Base-by-base conservation (phyloP, 306 rosid genomes). In the Cucumis melo region DNA sequence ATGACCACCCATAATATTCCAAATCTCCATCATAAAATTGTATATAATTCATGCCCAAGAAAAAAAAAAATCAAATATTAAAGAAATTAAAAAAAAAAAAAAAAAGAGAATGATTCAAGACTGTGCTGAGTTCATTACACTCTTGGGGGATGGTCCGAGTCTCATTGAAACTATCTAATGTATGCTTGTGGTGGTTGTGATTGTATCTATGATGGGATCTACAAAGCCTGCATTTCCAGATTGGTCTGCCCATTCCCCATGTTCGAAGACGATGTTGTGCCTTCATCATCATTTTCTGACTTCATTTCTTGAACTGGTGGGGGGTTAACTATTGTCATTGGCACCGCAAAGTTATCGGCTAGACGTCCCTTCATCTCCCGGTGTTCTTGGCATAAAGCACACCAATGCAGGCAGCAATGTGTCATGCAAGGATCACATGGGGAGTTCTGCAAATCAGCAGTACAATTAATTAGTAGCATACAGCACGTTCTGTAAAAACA, bases 311-410 rank as follows among this genome's bases (percentile, higher is more conserved):
- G 99, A 82, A 82, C 62, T 1, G 96, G 96, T 38, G 98, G 98
- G 17, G 96, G 93, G 82, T 89, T 89, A 55, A 92, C 89, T 0
- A 95, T 81, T 0, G 97, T 95, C 97, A 95, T 90, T 23, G 90
- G 89, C 78, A 88, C 80, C 24, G 78, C 89, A 8, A 78, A 38
- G 29, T 77, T 83, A 51, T 95, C 97, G 0, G 98, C 80, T 36
- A 95, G 97, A 56, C 97, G 84, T 46, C 89, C 90, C 82, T 88
- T 89, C 93, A 88, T 90, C 93, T 95, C 99, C 82, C 97, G 80
- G 85, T 95, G 99, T 88, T 95, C 98, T 80, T 92, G 97, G 82
- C 99, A 95, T 81, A 95, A 62, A 85, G 98, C 99, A 23, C 99
- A 92, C 96, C 96, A 89, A 85, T 94, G 97, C 79, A 87, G 79